These are phyloP conservation scores for Yarrowia divulgata DNA, from an alignment of 805 yeast species.

Conservation along the genomic window DNA sequence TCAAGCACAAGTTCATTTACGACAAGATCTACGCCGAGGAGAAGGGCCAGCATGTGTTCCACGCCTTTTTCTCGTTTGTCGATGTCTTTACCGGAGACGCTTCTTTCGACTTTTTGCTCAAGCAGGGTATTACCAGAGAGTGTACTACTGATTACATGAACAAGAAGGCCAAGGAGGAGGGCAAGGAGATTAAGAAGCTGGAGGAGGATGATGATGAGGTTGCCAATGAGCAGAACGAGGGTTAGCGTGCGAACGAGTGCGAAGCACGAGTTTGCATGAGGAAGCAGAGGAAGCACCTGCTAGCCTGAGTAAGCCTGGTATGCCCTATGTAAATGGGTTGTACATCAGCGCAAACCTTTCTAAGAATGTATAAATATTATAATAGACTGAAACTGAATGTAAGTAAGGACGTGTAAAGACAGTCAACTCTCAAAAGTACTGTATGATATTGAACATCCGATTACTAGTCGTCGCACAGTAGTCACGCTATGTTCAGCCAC, in stretches of 20 bases:
- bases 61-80: constrained; percentile 89
- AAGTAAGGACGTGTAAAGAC: too few relatives aligned
- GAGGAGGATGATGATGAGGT: constrained; percentile 36
- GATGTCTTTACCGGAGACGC: constrained; percentile 78
- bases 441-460: too few relatives aligned
- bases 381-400: not conserved
- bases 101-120: constrained; percentile 62
- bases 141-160: constrained; percentile 33
- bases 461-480: too few relatives aligned
- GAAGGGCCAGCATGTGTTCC: constrained; percentile 82
- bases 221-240: constrained; percentile 35
- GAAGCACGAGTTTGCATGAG: not conserved
- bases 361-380: not conserved
- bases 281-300: too few relatives aligned
- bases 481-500: not conserved
- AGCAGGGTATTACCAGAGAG: constrained; percentile 45
- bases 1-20: constrained; percentile 87
- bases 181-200: constrained; percentile 33
- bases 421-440: too few relatives aligned
- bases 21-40: constrained; percentile 93
- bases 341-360: too few relatives aligned
- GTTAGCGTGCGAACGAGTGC: not conserved
- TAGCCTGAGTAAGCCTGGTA: too few relatives aligned
- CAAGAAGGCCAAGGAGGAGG: constrained; percentile 36
- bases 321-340: too few relatives aligned